Evolutionary conservation across 768 basidiomycete species (phyloP).

Genomic region (Coprinopsis sp.): DNA sequence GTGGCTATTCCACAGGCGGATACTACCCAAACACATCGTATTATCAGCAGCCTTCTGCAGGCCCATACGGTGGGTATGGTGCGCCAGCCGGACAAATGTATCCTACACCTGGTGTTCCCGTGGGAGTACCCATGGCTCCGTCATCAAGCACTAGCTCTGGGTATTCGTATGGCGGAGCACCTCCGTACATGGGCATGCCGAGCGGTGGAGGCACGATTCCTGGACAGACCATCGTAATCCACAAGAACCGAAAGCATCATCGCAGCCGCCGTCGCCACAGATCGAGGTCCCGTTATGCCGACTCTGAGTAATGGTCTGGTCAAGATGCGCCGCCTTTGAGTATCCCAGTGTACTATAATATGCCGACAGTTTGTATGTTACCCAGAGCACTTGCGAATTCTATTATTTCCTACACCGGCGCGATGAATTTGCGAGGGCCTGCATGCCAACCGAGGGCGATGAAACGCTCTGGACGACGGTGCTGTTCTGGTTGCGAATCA

Average conservation of each 20-base stretch:
- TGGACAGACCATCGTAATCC: slow-evolving; percentile 17
- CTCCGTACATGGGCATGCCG: slow-evolving; percentile 8
- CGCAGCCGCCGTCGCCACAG: slow-evolving; percentile 24
- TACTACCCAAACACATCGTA: slow-evolving; percentile 1
- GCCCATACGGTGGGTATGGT: not conserved
- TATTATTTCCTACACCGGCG: too few relatives aligned
- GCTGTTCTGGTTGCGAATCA: not conserved
- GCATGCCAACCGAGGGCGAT: too few relatives aligned
- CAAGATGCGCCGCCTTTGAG: too few relatives aligned
- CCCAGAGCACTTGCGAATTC: too few relatives aligned
- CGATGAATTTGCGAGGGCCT: too few relatives aligned
- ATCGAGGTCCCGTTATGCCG: slow-evolving; percentile 7
- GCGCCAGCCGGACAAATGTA: not conserved
- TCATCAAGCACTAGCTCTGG: slow-evolving; percentile 9
- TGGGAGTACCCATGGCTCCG: not conserved
- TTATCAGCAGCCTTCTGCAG: not conserved
- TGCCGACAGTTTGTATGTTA: too few relatives aligned
- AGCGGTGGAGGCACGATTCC: slow-evolving; percentile 7
- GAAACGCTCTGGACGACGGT: too few relatives aligned
- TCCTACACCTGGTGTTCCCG: not conserved
- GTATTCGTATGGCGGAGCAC: slow-evolving; percentile 13
- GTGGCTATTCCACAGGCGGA: not conserved
- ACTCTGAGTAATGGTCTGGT: slow-evolving; percentile 1
- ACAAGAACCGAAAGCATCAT: slow-evolving; percentile 24
- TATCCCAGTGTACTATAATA: too few relatives aligned